These are phyloP conservation scores for Arthrobotrys conoides DNA, from an alignment of 2,329 filamentous ascomycete genomes.

Conservation along the genomic window DNA sequence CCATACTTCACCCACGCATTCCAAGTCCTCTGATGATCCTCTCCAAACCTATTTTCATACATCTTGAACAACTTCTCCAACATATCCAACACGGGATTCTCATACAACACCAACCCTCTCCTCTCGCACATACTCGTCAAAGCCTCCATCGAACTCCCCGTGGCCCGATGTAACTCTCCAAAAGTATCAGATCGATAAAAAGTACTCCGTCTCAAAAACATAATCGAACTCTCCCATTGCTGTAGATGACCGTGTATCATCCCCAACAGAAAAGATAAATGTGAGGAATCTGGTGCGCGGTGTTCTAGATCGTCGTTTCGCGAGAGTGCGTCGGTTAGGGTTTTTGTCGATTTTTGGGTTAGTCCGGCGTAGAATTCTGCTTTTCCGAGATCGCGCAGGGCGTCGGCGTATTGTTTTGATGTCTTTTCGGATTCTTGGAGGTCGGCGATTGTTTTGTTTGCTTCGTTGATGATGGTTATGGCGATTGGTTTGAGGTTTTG, in stretches of 20 bases:
- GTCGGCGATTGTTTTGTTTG: constrained; percentile 1
- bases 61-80: constrained; percentile 46
- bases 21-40: constrained; percentile 51
- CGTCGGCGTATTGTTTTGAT: constrained; percentile 53
- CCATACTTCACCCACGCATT: constrained; percentile 57
- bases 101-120: constrained; percentile 43
- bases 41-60: constrained; percentile 55
- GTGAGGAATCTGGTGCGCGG: constrained; percentile 48
- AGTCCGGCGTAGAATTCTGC: constrained; percentile 57
- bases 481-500: constrained; percentile 43
- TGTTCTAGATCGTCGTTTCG: constrained; percentile 55
- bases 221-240: constrained; percentile 54
- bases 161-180: constrained; percentile 47
- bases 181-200: constrained; percentile 51
- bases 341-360: constrained; percentile 25
- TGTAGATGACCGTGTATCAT: constrained; percentile 49
- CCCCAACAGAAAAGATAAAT: constrained; percentile 46
- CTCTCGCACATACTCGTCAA: constrained; percentile 44
- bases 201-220: constrained; percentile 47
- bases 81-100: constrained; percentile 48
- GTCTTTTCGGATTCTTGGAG: constrained; percentile 44
- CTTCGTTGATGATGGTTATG: constrained; percentile 28
- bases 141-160: constrained; percentile 57
- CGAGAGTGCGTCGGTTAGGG: constrained; percentile 36
- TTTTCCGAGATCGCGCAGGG: constrained; percentile 51